phyloP scores from a whole-genome alignment of 1,139 yeast species.

The Kodamaea anthophila region DNA sequence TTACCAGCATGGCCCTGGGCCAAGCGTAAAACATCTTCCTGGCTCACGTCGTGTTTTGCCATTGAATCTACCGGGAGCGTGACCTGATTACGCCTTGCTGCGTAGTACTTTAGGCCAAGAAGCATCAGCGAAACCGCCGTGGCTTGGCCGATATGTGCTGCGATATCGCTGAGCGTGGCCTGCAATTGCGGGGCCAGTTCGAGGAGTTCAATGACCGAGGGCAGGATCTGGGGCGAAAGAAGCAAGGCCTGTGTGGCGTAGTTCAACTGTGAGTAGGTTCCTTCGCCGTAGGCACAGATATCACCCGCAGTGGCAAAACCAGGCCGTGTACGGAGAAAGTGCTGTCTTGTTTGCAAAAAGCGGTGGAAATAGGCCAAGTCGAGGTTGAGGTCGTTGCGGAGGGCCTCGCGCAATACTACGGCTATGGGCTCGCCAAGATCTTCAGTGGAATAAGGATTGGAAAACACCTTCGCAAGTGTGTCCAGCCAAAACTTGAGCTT shows the following conservation, averaged over 20 bases:
- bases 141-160: slow-evolving; percentile 83
- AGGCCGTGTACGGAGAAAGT: slow-evolving; percentile 36
- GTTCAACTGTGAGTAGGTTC: slow-evolving; percentile 68
- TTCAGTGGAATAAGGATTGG: slow-evolving; percentile 27
- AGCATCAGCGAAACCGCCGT: slow-evolving; percentile 65
- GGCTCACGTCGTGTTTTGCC: slow-evolving; percentile 51
- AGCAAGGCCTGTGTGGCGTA: slow-evolving; percentile 61
- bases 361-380: slow-evolving; percentile 53
- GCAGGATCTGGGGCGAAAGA: slow-evolving; percentile 54
- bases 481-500: slow-evolving; percentile 63
- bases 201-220: slow-evolving; percentile 47
- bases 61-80: slow-evolving; percentile 60
- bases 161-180: slow-evolving; percentile 47
- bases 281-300: slow-evolving; percentile 76
- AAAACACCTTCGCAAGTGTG: slow-evolving; percentile 36
- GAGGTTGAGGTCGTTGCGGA: slow-evolving; percentile 44
- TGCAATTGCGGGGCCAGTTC: slow-evolving; percentile 42
- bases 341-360: slow-evolving; percentile 55
- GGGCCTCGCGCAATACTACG: slow-evolving; percentile 46
- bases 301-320: slow-evolving; percentile 47
- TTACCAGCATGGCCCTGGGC: slow-evolving; percentile 39
- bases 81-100: slow-evolving; percentile 43
- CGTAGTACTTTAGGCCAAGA: slow-evolving; percentile 57
- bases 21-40: slow-evolving; percentile 54
- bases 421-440: slow-evolving; percentile 63